A percentile compares a stretch with the other conserved stretches of the same genome.
Evolutionary conservation across 106 monocot species (phyloP).

Genomic region (Posidonia australis): DNA sequence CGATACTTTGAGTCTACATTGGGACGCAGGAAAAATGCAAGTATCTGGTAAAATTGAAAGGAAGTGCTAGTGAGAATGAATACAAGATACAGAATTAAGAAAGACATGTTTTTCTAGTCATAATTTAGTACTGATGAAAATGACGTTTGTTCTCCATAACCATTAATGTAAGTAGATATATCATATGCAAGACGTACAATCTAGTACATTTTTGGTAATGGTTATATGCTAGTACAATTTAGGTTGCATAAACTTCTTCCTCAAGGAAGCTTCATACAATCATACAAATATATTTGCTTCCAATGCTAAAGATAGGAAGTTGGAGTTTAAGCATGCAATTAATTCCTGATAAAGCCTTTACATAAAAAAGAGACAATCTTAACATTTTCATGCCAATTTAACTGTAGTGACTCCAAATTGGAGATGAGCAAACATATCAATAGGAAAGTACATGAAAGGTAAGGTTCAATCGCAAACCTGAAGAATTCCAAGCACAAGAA

Average conservation of each 20-base stretch:
- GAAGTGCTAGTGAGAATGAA: not conserved
- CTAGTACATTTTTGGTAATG: no score
- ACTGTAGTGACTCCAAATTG: not conserved
- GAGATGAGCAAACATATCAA: no score
- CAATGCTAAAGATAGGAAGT: not conserved
- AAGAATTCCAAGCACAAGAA: slow-evolving; percentile 74
- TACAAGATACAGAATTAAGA: not conserved
- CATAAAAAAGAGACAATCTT: not conserved
- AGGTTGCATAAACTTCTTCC: no score
- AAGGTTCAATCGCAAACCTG: slow-evolving; percentile 38
- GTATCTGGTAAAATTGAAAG: not conserved
- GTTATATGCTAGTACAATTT: no score
- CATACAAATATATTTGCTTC: not conserved
- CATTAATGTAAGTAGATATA: no score
- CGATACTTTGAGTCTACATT: slow-evolving; percentile 8
- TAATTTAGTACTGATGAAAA: not conserved
- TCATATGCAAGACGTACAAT: no score
- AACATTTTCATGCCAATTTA: not conserved
- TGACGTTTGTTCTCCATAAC: not conserved
- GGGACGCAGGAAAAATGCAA: slow-evolving; percentile 6
- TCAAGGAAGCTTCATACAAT: not conserved
- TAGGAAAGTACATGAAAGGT: not conserved
- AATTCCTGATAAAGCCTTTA: no score
- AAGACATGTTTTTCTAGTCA: no score
- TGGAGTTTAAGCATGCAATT: no score